Percentiles rank a stretch among this genome's conserved stretches.
Evolutionary conservation across 2,329 filamentous ascomycete species (phyloP).

Genomic region (Chaetoscypha palmicola): DNA sequence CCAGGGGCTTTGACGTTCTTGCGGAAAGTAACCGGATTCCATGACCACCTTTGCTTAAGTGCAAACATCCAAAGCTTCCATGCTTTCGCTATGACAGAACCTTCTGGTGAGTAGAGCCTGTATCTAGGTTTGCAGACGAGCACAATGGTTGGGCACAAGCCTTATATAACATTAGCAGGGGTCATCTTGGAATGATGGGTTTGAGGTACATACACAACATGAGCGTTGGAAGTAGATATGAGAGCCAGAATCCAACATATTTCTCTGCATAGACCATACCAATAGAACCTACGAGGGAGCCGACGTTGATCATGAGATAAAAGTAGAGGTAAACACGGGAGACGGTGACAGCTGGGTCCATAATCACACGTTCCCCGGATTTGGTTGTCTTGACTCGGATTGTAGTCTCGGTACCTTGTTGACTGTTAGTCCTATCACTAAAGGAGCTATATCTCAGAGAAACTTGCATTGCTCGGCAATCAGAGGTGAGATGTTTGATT

Average conservation of each 20-base stretch:
- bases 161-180: constrained; percentile 28
- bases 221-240: constrained; percentile 33
- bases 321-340: constrained; percentile 35
- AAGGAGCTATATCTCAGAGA: constrained; percentile 4
- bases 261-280: constrained; percentile 47
- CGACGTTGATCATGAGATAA: constrained; percentile 49
- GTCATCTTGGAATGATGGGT: not conserved
- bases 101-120: constrained; percentile 46
- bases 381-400: constrained; percentile 23
- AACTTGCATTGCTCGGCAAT: constrained; percentile 28
- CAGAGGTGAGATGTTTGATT: constrained; percentile 33
- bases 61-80: constrained; percentile 47
- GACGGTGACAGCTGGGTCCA: constrained; percentile 31
- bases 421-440: constrained; percentile 9
- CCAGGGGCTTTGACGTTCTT: constrained; percentile 47
- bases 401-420: constrained; percentile 11
- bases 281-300: constrained; percentile 34
- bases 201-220: constrained; percentile 14
- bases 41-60: constrained; percentile 37
- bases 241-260: constrained; percentile 45
- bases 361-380: constrained; percentile 29
- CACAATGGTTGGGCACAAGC: constrained; percentile 51
- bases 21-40: constrained; percentile 44
- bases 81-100: constrained; percentile 50
- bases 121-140: constrained; percentile 43